Evolutionary conservation across 768 basidiomycete species (phyloP), one percentile per base, ranked within the genome.

Genomic region (Termitomyces sp.): DNA sequence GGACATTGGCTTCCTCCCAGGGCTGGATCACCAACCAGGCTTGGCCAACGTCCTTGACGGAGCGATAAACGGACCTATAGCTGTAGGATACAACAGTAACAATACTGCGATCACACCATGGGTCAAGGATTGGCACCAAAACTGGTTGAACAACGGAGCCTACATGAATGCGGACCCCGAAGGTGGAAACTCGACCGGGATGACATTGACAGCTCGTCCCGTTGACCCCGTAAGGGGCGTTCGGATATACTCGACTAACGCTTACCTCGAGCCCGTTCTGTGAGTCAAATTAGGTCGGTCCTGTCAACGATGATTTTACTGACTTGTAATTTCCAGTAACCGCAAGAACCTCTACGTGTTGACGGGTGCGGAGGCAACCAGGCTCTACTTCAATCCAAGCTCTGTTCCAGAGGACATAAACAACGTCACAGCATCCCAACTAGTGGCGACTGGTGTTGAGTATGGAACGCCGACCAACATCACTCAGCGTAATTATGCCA

Each of bases 381-480:
- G 73, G 13, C n/a, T 68, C n/a, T 39, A 60, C 23, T 54, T 54
- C 20, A 27, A 33, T 3, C 31, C 32, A 32, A 23, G 16, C 1
- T 54, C 53, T 11, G n/a, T 54, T 25, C 46, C 53, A 3, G 25
- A 32, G 15, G 31, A 54, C 18, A 32, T 31, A n/a, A 20, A 29
- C 5, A 39, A 51, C 22, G 48, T 53, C 36, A 42, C 43, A 20
- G 50, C 42, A 25, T 55, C 48, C 7, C 52, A 51, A 12, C 56
- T 63, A 27, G 60, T 64, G 29, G 80, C 79, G 3, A 70, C 67
- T 22, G 76, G 76, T 7, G 73, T 83, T 20, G 71, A 71, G 38
- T 81, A 80, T 62, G 64, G 55, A 2, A 56, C 69, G n/a, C 27
- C 63, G 22, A 59, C 60, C 15, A 70, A 61, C 7, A 44, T 58